A percentile compares a stretch with the other conserved stretches of the same genome.
phyloP scores from a whole-genome alignment of 2,329 filamentous ascomycete genomes.

The Claviceps monticola region DNA sequence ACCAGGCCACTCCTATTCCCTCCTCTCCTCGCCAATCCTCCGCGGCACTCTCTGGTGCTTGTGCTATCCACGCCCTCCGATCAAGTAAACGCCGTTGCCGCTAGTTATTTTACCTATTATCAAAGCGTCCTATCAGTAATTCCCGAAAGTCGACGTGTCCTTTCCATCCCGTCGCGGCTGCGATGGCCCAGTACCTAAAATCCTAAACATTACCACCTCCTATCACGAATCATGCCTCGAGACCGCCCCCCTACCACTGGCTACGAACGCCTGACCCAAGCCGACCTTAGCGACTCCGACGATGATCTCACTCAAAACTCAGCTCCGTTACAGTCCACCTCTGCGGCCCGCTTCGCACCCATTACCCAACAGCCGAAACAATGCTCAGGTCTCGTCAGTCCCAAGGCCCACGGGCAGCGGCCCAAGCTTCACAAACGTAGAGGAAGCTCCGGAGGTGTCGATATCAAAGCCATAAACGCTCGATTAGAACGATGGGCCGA shows the following conservation, averaged over 20 bases:
- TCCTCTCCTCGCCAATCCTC: not conserved
- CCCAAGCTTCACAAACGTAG: slow-evolving; percentile 32
- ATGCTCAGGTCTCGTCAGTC: slow-evolving; percentile 45
- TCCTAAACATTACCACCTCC: not conserved
- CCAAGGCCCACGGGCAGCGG: slow-evolving; percentile 26
- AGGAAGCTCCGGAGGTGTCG: slow-evolving; percentile 74
- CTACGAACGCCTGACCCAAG: slow-evolving; percentile 74
- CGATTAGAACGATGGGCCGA: slow-evolving; percentile 92
- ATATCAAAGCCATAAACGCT: slow-evolving; percentile 96
- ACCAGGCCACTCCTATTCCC: not conserved
- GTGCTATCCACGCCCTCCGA: not conserved
- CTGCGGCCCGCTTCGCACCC: slow-evolving; percentile 49
- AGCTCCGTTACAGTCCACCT: slow-evolving; percentile 42
- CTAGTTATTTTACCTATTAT: too few relatives aligned
- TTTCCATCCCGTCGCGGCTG: not conserved
- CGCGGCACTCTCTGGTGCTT: not conserved
- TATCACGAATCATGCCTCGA: slow-evolving; percentile 41
- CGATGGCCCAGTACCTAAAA: slow-evolving; percentile 1
- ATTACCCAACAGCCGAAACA: slow-evolving; percentile 48
- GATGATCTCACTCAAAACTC: slow-evolving; percentile 42
- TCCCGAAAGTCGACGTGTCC: not conserved
- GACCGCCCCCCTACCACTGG: slow-evolving; percentile 61
- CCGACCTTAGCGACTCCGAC: slow-evolving; percentile 62
- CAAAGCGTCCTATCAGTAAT: too few relatives aligned
- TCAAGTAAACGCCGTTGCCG: too few relatives aligned